Conservation (phyloP, 2,329 filamentous ascomycete genomes). For the Myotisia sp. region DNA sequence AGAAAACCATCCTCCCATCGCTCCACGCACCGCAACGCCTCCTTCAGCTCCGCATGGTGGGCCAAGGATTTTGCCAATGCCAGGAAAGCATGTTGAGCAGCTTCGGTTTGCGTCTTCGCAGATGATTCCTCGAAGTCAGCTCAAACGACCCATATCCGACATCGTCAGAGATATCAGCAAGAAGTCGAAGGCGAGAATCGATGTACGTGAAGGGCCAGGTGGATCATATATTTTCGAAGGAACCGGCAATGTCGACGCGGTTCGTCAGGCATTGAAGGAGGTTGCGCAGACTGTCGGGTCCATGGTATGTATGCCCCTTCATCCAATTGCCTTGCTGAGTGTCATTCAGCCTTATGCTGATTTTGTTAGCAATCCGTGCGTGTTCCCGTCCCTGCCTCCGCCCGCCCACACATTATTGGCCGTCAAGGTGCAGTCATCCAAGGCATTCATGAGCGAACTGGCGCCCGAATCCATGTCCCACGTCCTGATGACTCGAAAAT, state of each 20-base stretch:
- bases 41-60: constrained; percentile 15
- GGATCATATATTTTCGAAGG: constrained; percentile 71
- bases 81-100: constrained; percentile 66
- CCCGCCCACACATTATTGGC: constrained; percentile 82
- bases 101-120: constrained; percentile 61
- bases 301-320: constrained; percentile 50
- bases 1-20: constrained; percentile 31
- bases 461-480: constrained; percentile 79
- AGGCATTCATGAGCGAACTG: constrained; percentile 74
- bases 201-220: constrained; percentile 57
- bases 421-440: constrained; percentile 83
- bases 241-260: constrained; percentile 66
- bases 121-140: constrained; percentile 58
- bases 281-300: constrained; percentile 75
- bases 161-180: constrained; percentile 85
- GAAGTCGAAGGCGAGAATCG: constrained; percentile 73
- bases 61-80: constrained; percentile 55
- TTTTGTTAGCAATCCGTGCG: constrained; percentile 47
- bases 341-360: background rate
- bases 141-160: constrained; percentile 74
- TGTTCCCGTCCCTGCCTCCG: constrained; percentile 68
- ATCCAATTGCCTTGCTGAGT: constrained; percentile 5
- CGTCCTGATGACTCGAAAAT: constrained; percentile 54
- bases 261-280: constrained; percentile 78
- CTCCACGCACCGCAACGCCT: constrained; percentile 43